Conservation (phyloP, 148 eudicot species). For the Fagopyrum homotropicum region DNA sequence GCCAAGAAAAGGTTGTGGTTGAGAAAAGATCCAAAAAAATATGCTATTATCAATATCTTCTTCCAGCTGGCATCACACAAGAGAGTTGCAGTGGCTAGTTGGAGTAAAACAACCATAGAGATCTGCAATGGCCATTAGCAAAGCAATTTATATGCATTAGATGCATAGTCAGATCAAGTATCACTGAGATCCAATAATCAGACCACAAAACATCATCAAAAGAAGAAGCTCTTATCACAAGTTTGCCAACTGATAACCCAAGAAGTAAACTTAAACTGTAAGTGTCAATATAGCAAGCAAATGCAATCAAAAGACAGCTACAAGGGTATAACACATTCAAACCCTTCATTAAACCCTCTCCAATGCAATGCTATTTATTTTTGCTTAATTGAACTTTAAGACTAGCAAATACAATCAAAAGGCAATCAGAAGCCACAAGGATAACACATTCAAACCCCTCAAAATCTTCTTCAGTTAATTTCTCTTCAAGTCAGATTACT, state of each 20-base stretch:
- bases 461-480: too few species aligned
- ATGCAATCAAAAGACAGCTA: not conserved
- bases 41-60: conserved; percentile 54
- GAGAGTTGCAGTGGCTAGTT: conserved; percentile 78
- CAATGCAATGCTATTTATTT: too few species aligned
- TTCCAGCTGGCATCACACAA: conserved; percentile 43
- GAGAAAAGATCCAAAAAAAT: conserved; percentile 85
- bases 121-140: conserved; percentile 44
- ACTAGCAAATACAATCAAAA: too few species aligned
- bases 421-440: too few species aligned
- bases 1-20: conserved; percentile 98
- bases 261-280: not conserved
- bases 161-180: not conserved
- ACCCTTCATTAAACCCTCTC: not conserved
- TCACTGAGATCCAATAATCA: not conserved
- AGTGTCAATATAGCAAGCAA: not conserved
- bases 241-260: not conserved
- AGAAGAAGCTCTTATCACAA: not conserved
- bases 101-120: conserved; percentile 55
- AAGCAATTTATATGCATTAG: not conserved
- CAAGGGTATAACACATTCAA: not conserved
- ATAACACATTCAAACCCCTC: too few species aligned
- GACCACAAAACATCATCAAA: not conserved
- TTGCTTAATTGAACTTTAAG: too few species aligned
- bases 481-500: too few species aligned